These are phyloP conservation scores for Inonotus hispidus DNA, from an alignment of 1,284 basidiomycete genomes.

Conservation along the genomic window DNA sequence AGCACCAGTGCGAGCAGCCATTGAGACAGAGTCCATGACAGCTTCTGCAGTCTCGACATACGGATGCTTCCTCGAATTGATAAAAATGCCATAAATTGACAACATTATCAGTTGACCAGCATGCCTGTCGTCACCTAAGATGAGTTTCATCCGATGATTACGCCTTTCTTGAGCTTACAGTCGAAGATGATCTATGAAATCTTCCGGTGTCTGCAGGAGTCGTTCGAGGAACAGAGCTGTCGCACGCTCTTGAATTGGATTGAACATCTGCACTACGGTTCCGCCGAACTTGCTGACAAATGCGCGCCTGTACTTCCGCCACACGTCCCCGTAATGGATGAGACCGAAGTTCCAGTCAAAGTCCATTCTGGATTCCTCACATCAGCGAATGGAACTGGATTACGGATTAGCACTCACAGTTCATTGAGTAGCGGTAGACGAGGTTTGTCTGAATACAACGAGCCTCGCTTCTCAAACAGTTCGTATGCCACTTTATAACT, in stretches of 20 bases:
- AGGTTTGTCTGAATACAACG: constrained; percentile 24
- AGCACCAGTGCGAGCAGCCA: constrained; percentile 43
- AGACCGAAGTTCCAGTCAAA: constrained; percentile 19
- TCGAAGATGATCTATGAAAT: constrained; percentile 24
- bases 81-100: constrained; percentile 5
- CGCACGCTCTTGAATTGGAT: constrained; percentile 22
- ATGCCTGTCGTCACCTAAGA: not conserved
- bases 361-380: constrained; percentile 3
- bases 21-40: constrained; percentile 26
- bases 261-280: constrained; percentile 19
- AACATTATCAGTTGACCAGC: constrained; percentile 11
- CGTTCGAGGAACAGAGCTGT: constrained; percentile 22
- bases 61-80: constrained; percentile 2
- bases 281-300: constrained; percentile 26
- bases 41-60: constrained; percentile 23
- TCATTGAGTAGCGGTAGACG: constrained; percentile 9
- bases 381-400: not conserved
- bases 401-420: not conserved
- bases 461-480: constrained; percentile 23
- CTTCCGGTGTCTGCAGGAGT: constrained; percentile 22
- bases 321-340: constrained; percentile 24
- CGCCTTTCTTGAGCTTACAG: constrained; percentile 19
- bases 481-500: constrained; percentile 21
- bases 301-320: constrained; percentile 24
- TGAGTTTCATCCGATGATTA: not conserved